Evolutionary conservation across 2,329 filamentous ascomycete species (phyloP).

Genomic region (Orbilia javanica): DNA sequence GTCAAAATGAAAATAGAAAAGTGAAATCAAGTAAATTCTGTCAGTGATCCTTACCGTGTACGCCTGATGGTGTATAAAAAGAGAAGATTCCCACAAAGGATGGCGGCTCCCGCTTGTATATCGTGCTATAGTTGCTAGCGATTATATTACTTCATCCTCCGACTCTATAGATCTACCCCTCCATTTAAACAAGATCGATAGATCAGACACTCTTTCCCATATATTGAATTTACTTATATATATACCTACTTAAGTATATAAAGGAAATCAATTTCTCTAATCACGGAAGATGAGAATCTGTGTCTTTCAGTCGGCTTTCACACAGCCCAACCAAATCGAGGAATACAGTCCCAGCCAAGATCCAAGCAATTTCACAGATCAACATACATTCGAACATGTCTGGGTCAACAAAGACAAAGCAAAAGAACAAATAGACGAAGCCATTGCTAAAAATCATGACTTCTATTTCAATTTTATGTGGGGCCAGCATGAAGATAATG

Average conservation of each 20-base stretch:
- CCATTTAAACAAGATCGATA: background rate
- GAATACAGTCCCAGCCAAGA: slow-evolving; percentile 10
- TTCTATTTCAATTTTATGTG: slow-evolving; percentile 37
- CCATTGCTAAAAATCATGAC: slow-evolving; percentile 15
- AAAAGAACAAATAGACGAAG: slow-evolving; percentile 29
- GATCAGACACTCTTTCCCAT: background rate
- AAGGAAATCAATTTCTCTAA: background rate
- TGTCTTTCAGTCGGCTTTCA: slow-evolving; percentile 20
- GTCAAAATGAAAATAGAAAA: no score
- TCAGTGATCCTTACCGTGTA: no score
- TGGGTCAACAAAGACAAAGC: slow-evolving; percentile 21
- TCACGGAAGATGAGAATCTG: slow-evolving; percentile 21
- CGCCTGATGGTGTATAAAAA: background rate
- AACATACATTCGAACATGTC: slow-evolving; percentile 23
- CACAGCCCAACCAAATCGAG: background rate
- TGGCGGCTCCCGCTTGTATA: background rate
- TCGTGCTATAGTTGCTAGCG: background rate
- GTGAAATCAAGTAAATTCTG: background rate
- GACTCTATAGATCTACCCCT: no score
- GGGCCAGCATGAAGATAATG: slow-evolving; percentile 29
- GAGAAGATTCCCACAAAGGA: background rate
- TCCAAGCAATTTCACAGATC: slow-evolving; percentile 26
- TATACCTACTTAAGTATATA: background rate
- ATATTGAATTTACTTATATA: no score
- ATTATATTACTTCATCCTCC: background rate